Conservation (phyloP, 257 asterid genomes). For the Haberlea rhodopensis region DNA sequence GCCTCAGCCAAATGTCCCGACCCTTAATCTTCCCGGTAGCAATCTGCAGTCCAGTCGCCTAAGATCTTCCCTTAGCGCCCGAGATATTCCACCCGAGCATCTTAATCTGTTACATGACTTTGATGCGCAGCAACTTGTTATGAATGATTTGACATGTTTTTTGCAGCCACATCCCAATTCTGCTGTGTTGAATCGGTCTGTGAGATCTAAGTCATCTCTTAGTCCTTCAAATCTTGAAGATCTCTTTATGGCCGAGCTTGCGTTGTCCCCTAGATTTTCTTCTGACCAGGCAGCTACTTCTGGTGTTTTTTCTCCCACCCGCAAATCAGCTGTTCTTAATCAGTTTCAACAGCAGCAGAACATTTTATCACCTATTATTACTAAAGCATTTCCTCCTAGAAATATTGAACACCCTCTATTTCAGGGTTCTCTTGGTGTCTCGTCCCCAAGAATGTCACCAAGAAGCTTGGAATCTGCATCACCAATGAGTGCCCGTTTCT, state of each 20-base stretch:
- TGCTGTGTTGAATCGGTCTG: slow-evolving; percentile 46
- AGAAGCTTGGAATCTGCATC: slow-evolving; percentile 78
- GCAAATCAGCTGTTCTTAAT: slow-evolving; percentile 60
- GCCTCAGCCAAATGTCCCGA: slow-evolving; percentile 81
- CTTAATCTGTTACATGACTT: slow-evolving; percentile 50
- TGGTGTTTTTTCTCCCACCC: slow-evolving; percentile 77
- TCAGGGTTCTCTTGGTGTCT: slow-evolving; percentile 72
- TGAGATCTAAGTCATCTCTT: slow-evolving; percentile 51
- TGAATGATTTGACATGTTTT: slow-evolving; percentile 59
- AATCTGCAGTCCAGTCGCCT: slow-evolving; percentile 88
- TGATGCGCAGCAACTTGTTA: slow-evolving; percentile 59
- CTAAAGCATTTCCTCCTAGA: slow-evolving; percentile 70
- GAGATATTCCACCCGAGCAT: slow-evolving; percentile 69
- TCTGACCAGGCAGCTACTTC: slow-evolving; percentile 60
- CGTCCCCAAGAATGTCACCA: slow-evolving; percentile 88
- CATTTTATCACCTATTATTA: slow-evolving; percentile 66
- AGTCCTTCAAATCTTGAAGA: slow-evolving; percentile 95
- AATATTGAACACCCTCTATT: slow-evolving; percentile 62
- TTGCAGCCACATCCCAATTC: slow-evolving; percentile 56
- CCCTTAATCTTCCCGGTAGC: slow-evolving; percentile 86
- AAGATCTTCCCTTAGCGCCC: slow-evolving; percentile 81
- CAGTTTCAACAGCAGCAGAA: slow-evolving; percentile 79
- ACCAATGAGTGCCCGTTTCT: slow-evolving; percentile 64
- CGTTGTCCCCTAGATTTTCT: slow-evolving; percentile 65
- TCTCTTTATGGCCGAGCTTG: slow-evolving; percentile 68